These are phyloP conservation scores for Mollisia scopiformis DNA, from an alignment of 2,329 filamentous ascomycete species.

Conservation along the genomic window DNA sequence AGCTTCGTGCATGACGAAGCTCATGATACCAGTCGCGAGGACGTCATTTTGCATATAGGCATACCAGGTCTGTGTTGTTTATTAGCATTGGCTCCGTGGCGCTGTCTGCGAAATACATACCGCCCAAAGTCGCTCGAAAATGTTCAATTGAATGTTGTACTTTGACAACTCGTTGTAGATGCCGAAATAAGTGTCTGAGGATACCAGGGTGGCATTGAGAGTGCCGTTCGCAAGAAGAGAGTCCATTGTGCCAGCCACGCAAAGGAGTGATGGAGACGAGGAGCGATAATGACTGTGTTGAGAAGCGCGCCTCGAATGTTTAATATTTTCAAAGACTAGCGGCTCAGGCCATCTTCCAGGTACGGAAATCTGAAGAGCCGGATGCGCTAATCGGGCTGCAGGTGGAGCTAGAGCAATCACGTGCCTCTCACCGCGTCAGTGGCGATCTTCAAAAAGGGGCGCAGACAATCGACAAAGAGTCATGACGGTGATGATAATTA, in stretches of 20 bases:
- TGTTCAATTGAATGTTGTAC: conserved; percentile 79
- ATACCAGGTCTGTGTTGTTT: conserved; percentile 73
- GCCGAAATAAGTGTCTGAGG: conserved; percentile 48
- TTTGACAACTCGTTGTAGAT: conserved; percentile 67
- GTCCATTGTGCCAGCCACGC: conserved; percentile 19
- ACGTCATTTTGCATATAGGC: conserved; percentile 98
- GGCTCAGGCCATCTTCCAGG: conserved; percentile 9
- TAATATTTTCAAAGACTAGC: conserved; percentile 11
- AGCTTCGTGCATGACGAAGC: conserved; percentile 90
- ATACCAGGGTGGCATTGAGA: conserved; percentile 33
- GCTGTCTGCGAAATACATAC: conserved; percentile 49
- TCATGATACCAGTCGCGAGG: conserved; percentile 96
- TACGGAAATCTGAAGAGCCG: conserved; percentile 10
- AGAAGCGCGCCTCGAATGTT: conserved; percentile 5
- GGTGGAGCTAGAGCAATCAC: neutral
- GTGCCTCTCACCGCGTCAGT: neutral
- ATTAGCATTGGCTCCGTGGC: conserved; percentile 26
- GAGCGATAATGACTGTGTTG: conserved; percentile 11
- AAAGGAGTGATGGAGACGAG: conserved; percentile 1
- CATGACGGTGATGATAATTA: neutral
- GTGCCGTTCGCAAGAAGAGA: conserved; percentile 33
- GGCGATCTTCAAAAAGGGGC: neutral
- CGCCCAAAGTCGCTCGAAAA: conserved; percentile 87
- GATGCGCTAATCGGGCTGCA: neutral
- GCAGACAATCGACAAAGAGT: too few relatives aligned